Conservation (phyloP, 495 filamentous ascomycete species). For the Lichenothelia convexa region DNA sequence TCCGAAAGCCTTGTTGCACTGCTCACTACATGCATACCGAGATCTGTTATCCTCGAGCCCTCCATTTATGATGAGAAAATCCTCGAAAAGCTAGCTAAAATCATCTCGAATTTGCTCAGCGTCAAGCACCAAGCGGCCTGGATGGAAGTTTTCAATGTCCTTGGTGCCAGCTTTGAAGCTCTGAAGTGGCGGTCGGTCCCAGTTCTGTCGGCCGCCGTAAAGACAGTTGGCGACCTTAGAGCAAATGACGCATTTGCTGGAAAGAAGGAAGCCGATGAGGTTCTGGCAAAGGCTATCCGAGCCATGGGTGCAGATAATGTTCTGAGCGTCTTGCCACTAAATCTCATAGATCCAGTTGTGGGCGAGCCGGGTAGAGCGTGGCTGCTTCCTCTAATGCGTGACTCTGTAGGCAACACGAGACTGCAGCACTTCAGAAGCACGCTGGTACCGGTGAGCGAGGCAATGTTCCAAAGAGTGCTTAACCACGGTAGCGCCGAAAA, state of each 20-base stretch:
- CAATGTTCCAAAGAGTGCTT: conserved; percentile 73
- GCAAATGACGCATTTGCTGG: conserved; percentile 76
- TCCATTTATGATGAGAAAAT: conserved; percentile 79
- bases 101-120: conserved; percentile 51
- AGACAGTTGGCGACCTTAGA: conserved; percentile 69
- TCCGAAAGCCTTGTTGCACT: conserved; percentile 92
- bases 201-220: conserved; percentile 52
- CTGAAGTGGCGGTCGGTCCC: conserved; percentile 68
- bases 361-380: conserved; percentile 77
- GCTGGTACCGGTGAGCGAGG: conserved; percentile 74
- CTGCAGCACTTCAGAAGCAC: conserved; percentile 69
- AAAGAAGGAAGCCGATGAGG: conserved; percentile 84
- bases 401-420: conserved; percentile 67
- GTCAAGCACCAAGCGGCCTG: conserved; percentile 88
- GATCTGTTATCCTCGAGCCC: conserved; percentile 60
- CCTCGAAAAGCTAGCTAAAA: conserved; percentile 52
- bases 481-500: conserved; percentile 63
- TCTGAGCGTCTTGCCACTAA: conserved; percentile 64
- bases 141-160: conserved; percentile 85
- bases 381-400: conserved; percentile 79
- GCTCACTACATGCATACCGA: conserved; percentile 68
- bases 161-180: conserved; percentile 72
- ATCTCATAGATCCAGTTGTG: conserved; percentile 54
- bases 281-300: conserved; percentile 67
- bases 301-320: conserved; percentile 78